Evolutionary conservation across 208 protist genomes (phyloP).

Genomic region (Zelonia costaricensis): DNA sequence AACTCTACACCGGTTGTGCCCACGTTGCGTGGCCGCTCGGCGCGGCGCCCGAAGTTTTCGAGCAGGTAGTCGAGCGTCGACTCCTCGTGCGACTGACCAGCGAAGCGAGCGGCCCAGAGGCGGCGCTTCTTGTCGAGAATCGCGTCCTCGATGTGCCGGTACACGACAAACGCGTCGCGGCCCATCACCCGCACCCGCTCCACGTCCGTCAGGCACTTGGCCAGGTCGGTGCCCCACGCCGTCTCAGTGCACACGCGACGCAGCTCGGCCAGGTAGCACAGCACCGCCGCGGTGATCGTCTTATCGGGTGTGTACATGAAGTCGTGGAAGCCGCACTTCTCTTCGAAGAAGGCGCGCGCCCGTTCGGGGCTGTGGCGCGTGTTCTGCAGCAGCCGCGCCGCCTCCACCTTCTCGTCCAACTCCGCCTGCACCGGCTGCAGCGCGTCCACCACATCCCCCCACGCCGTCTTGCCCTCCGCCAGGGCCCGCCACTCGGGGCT

Average conservation of each 20-base stretch:
- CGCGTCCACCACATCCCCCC: conserved; percentile 61
- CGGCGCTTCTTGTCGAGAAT: conserved; percentile 82
- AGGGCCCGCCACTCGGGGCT: conserved; percentile 34
- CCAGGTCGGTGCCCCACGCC: conserved; percentile 68
- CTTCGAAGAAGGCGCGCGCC: conserved; percentile 82
- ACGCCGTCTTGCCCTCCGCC: conserved; percentile 41
- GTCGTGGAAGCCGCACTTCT: conserved; percentile 90
- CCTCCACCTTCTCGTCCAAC: conserved; percentile 81
- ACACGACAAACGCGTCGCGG: conserved; percentile 70
- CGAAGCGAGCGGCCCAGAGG: conserved; percentile 81
- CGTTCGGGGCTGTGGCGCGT: conserved; percentile 71
- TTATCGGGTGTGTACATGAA: conserved; percentile 90
- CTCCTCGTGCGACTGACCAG: conserved; percentile 86
- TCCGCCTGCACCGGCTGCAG: conserved; percentile 45
- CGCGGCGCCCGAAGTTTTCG: conserved; percentile 88
- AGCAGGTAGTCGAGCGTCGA: conserved; percentile 87
- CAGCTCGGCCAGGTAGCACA: conserved; percentile 79
- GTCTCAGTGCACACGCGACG: conserved; percentile 68
- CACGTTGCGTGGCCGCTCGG: conserved; percentile 60
- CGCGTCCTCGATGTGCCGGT: conserved; percentile 78
- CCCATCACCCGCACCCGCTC: conserved; percentile 78
- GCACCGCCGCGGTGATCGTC: conserved; percentile 76
- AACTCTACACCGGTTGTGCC: conserved; percentile 86
- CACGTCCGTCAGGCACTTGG: conserved; percentile 62
- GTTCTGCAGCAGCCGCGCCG: conserved; percentile 78